Conservation (phyloP, 495 filamentous ascomycete species). For the Xylaria scruposa region DNA sequence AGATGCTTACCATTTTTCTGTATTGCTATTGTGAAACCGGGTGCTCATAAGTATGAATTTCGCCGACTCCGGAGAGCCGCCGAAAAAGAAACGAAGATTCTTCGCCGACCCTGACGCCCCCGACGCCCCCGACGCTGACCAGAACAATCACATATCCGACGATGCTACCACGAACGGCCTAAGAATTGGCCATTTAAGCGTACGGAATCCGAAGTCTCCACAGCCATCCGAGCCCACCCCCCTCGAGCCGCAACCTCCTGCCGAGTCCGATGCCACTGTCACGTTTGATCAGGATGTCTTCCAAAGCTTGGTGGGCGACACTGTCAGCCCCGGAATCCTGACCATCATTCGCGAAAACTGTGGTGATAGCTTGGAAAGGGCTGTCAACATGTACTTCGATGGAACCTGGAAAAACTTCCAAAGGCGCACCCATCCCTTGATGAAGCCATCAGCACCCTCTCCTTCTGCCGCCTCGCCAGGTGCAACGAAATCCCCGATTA, state of each 20-base stretch:
- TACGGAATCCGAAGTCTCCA: neutral
- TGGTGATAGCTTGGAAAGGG: slow-evolving; percentile 67
- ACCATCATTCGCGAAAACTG: slow-evolving; percentile 62
- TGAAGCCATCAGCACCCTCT: slow-evolving; percentile 16
- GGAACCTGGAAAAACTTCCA: slow-evolving; percentile 79
- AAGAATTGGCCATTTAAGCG: slow-evolving; percentile 29
- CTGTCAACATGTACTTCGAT: slow-evolving; percentile 89
- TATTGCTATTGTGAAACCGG: neutral
- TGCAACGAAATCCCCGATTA: slow-evolving; percentile 22
- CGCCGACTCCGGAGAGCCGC: slow-evolving; percentile 63
- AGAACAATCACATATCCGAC: slow-evolving; percentile 21
- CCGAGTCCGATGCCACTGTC: slow-evolving; percentile 12
- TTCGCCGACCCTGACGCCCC: slow-evolving; percentile 65
- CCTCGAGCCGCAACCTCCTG: neutral
- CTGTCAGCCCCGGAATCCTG: slow-evolving; percentile 60
- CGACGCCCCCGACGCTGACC: slow-evolving; percentile 54
- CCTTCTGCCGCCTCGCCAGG: slow-evolving; percentile 14
- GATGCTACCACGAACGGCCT: slow-evolving; percentile 20
- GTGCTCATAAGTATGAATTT: slow-evolving; percentile 60
- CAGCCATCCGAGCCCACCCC: neutral
- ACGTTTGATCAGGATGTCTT: slow-evolving; percentile 74
- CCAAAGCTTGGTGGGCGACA: slow-evolving; percentile 71
- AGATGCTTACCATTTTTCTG: slow-evolving; percentile 2
- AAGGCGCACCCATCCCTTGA: slow-evolving; percentile 23
- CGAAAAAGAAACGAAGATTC: slow-evolving; percentile 82